phyloP scores from a whole-genome alignment of 768 basidiomycete species.

The Calocybe indica region DNA sequence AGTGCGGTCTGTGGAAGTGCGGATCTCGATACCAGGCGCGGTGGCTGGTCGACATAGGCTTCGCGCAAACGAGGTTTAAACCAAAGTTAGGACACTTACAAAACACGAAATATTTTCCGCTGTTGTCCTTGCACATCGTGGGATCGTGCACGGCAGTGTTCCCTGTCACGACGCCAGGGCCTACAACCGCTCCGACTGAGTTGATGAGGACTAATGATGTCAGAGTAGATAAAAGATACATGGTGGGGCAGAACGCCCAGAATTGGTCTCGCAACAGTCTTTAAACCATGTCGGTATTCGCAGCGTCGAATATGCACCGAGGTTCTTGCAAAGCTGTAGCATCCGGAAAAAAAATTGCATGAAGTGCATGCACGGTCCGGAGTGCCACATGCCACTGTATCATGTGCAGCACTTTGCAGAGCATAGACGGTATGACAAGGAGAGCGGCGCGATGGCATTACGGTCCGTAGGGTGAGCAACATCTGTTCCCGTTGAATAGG shows the following conservation, averaged over 20 bases:
- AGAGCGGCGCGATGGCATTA: no score
- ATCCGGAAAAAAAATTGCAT: no score
- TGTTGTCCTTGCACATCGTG: slow-evolving; percentile 42
- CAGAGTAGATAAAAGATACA: background rate
- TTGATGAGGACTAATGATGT: slow-evolving; percentile 3
- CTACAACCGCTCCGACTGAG: slow-evolving; percentile 20
- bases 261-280: background rate
- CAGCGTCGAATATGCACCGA: background rate
- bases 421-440: no score
- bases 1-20: slow-evolving; percentile 41
- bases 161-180: slow-evolving; percentile 32
- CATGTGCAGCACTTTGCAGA: no score
- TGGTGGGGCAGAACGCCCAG: background rate
- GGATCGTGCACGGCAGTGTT: slow-evolving; percentile 42
- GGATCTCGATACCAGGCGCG: slow-evolving; percentile 41
- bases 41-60: slow-evolving; percentile 23
- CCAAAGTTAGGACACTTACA: slow-evolving; percentile 22
- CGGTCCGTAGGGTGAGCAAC: no score
- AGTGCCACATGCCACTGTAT: no score
- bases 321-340: background rate
- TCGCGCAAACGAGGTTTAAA: background rate
- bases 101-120: slow-evolving; percentile 42
- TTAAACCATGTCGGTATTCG: background rate
- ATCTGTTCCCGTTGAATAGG: no score
- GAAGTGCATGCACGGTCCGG: no score